Evolutionary conservation across 176 grass and related monocot genomes (phyloP).

Genomic region (Aechmea fasciata): DNA sequence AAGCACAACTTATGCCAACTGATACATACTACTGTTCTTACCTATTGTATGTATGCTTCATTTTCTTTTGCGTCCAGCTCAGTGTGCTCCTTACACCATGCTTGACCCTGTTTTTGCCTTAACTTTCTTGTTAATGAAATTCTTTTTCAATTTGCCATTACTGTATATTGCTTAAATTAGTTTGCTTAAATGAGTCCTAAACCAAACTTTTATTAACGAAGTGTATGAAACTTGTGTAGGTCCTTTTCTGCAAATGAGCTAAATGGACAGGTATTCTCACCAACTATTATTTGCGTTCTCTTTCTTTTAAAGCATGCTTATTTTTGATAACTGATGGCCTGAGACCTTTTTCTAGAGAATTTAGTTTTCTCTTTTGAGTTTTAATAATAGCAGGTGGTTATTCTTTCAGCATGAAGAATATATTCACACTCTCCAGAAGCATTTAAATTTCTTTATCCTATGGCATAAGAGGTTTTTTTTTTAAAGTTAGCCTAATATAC

Average conservation of each 20-base stretch:
- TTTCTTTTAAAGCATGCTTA: slow-evolving; percentile 11
- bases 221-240: slow-evolving; percentile 39
- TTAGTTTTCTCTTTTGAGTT: background rate
- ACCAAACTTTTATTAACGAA: slow-evolving; percentile 12
- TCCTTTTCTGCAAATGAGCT: slow-evolving; percentile 54
- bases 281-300: slow-evolving; percentile 1
- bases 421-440: background rate
- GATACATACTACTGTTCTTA: background rate
- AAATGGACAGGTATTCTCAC: slow-evolving; percentile 53
- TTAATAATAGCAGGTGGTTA: background rate
- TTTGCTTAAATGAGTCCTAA: background rate
- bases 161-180: background rate
- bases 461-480: no score
- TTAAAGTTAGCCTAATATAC: no score
- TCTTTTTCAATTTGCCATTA: no score
- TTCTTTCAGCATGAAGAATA: background rate
- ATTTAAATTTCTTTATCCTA: background rate
- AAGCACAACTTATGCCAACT: background rate
- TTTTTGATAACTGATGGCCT: background rate
- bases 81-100: no score
- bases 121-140: no score
- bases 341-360: background rate
- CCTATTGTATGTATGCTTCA: no score
- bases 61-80: no score
- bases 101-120: no score